Base-by-base conservation (phyloP, 345 rosid genomes). In the Hibiscus tridactylites region DNA sequence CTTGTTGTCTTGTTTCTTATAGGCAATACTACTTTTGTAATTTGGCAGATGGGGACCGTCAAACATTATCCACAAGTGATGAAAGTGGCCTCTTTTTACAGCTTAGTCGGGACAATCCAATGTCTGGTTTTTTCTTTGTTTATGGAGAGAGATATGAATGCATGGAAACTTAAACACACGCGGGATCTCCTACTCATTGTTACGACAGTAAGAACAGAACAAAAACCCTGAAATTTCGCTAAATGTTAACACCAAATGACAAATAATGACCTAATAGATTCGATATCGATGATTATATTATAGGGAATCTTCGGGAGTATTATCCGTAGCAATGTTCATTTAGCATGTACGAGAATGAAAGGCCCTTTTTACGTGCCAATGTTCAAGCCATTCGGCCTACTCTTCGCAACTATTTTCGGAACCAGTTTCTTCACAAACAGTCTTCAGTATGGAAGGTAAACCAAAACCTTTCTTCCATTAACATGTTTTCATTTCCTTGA, bases 391-490 rank as follows among this genome's bases (percentile, higher is more conserved):
- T 87, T 90, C 63, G 91, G 95, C 71, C 83, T 87, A 35, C 76
- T 84, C 39, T 90, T 86, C 75, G 95, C 93, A 3, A 79, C 87
- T 28, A 57, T 83, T 66, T 89, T 90, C 15, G 91, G 91, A 13
- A 75, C 80, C 39, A 68, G 71, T 79, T 92, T 92, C 90, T 90
- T 90, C 61, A 85, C 82, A 60, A 87, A 85, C 65, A 84, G 91
- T 79, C 88, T 88, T 76, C 88, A 84, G 61, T 90, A 92, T 59
- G 97, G 92, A 76, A 92, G 92, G 97, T 88, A 24, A 65, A 24
- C 12, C 24, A 17, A 21, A 16, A 10, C 31, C 13, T 65, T 65
- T 11, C 33, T 39, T 26, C 0, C 33, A 13, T 61, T 61, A 54
- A 54, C 59, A 7, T 54, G 28, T 8, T 19, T 54, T 72, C 53